These are phyloP conservation scores for Trichoderma gracile DNA, from an alignment of 2,329 filamentous ascomycete genomes.

Conservation along the genomic window DNA sequence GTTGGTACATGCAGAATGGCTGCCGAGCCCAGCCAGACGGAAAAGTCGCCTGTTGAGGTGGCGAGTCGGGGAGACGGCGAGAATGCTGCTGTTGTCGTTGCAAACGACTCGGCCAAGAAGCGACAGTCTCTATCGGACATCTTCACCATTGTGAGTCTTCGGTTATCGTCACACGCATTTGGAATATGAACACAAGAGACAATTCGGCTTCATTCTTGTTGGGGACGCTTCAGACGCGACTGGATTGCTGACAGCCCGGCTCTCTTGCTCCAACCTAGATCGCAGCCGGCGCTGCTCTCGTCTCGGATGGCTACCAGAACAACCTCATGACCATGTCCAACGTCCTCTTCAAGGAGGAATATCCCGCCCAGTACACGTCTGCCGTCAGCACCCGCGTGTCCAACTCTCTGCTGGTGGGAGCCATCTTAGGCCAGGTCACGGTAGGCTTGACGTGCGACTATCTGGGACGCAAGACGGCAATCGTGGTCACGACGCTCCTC, in stretches of 20 bases:
- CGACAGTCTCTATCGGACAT: slow-evolving; percentile 32
- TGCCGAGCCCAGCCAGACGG: not conserved
- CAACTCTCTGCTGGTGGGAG: slow-evolving; percentile 45
- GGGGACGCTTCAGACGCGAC: too few relatives aligned
- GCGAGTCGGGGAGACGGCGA: not conserved
- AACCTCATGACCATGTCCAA: slow-evolving; percentile 42
- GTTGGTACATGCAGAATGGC: not conserved
- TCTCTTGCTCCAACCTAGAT: slow-evolving; percentile 25
- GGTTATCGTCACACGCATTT: too few relatives aligned
- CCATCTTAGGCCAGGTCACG: slow-evolving; percentile 45
- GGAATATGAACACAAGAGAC: too few relatives aligned
- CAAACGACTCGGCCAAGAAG: slow-evolving; percentile 23
- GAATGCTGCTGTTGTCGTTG: not conserved
- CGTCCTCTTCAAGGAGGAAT: slow-evolving; percentile 38
- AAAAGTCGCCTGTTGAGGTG: slow-evolving; percentile 8
- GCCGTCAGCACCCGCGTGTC: slow-evolving; percentile 44
- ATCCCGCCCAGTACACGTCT: slow-evolving; percentile 40
- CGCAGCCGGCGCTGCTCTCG: slow-evolving; percentile 39
- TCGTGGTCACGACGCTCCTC: slow-evolving; percentile 48
- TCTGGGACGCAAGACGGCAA: slow-evolving; percentile 50
- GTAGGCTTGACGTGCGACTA: slow-evolving; percentile 50
- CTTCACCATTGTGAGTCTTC: slow-evolving; percentile 33
- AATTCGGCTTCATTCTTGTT: too few relatives aligned
- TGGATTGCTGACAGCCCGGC: not conserved
- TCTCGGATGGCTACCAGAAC: slow-evolving; percentile 43